Evolutionary conservation across 2,329 filamentous ascomycete species (phyloP).

Genomic region (Fusarium sp.): DNA sequence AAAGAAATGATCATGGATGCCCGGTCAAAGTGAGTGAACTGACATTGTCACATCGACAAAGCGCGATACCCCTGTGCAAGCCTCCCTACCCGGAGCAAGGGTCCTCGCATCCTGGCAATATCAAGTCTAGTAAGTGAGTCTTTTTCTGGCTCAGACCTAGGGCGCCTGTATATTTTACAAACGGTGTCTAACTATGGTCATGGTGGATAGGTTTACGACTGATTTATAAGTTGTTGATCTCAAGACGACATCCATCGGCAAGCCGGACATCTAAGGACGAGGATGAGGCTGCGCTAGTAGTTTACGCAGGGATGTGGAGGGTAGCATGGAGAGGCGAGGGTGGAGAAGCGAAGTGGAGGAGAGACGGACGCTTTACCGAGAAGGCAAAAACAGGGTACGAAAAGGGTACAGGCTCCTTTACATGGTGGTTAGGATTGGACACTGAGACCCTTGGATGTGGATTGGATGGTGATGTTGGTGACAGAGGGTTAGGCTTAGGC

Average conservation of each 20-base stretch:
- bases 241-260: conserved; percentile 6
- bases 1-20: conserved; percentile 39
- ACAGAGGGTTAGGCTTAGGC: not conserved
- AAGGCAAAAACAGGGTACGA: conserved; percentile 38
- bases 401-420: conserved; percentile 39
- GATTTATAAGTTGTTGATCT: not conserved
- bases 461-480: conserved; percentile 28
- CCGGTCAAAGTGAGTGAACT: conserved; percentile 30
- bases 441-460: conserved; percentile 19
- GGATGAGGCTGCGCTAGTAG: conserved; percentile 47
- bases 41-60: conserved; percentile 39
- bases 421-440: conserved; percentile 23
- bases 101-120: conserved; percentile 16
- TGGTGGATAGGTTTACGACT: not conserved
- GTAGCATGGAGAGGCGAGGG: conserved; percentile 37
- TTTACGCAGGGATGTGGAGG: conserved; percentile 37
- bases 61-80: conserved; percentile 38
- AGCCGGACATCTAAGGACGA: conserved; percentile 10
- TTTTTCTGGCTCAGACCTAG: conserved; percentile 1
- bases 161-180: not conserved
- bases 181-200: not conserved
- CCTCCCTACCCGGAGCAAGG: conserved; percentile 26
- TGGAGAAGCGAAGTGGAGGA: conserved; percentile 40
- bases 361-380: conserved; percentile 42
- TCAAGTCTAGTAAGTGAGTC: not conserved